Base-by-base conservation (phyloP, 176 grass and related monocot species). In the Rhipidocladum racemiflorum region DNA sequence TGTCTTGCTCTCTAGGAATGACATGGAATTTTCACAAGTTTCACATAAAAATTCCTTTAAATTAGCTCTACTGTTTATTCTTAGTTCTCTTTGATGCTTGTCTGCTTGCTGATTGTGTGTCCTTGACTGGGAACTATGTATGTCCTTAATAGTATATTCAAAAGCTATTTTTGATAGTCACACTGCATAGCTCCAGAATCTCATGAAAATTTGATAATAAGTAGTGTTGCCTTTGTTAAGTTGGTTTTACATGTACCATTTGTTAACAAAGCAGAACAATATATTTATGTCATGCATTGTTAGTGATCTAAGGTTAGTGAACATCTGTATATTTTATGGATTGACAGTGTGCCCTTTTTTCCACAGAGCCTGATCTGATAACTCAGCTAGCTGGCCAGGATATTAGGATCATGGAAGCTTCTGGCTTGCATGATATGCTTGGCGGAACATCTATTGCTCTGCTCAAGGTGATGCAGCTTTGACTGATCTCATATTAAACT, bases 341-440 rank as follows among this genome's bases (percentile, higher is more conserved):
- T 34, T 86, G 57, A 85, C 27, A 49, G 0, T 29, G 18, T 66
- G 12, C 51, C 15, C 15, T 72, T 79, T 79, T 42, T 70, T 46
- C 11, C 56, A 35, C 77, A 85, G 86, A 78, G 28, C 53, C 46
- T 60, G 49, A 77, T 60, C 46, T 48, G 44, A 56, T 46, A 75
- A 62, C 60, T 89, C 84, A 89, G 21, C 54, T 85, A 76, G 65
- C 68, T 62, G 85, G 13, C 56, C 81, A 88, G 54, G 76, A 88
- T 75, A 69, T 40, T 77, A 70, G 60, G 59, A 76, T 61, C 54
- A 83, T 35, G 10, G 90, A 83, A 84, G 64, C 74, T 56, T 70
- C 81, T 68, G 70, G 54, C 25, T 84, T 89, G 57, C 57, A 87
- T 83, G 65, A 83, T 84, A 44, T 27, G n/a, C 32, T 50, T 68